Base-by-base conservation (phyloP, 2,329 filamentous ascomycete species). In the Anisogramma anomala region DNA sequence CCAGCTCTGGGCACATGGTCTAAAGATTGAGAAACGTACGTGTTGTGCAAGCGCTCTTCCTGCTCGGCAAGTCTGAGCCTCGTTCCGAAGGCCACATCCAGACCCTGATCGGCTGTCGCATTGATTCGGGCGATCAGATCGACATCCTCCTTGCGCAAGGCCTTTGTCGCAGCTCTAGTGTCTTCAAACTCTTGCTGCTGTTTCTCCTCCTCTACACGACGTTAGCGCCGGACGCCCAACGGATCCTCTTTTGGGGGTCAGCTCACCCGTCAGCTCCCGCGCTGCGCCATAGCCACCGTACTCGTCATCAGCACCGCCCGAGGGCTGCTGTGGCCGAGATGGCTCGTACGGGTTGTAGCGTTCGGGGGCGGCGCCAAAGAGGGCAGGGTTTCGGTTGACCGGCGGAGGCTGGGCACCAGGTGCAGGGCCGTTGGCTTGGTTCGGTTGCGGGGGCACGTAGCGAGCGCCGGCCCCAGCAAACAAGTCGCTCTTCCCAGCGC, bases 21-120 rank as follows among this genome's bases (percentile, higher is more conserved):
- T n/a, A n/a, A n/a, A n/a, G n/a, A n/a, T n/a, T n/a, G 5, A 1
- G n/a, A 10, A 9, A 38, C 43, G 19, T 36, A 45, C 0, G 82
- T 84, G 55, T 88, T 85, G 57, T 88, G 77, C 41, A 94, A 72
- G 13, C 81, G 73, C 56, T 94, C 85, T 45, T 82, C 82, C 59
- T 94, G 87, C 11, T 72, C 76, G 39, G 80, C 83, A 10, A 94
- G 73, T 42, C 82, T 72, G 28, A 77, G 79, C 27, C 89, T 69
- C 0, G 83, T 88, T 37, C 76, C 73, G 18, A 79, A 72, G 33
- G 82, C 84, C 27, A 74, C 79, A 51, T 84, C 77, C 53, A 85
- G 74, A 8, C 78, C 75, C 59, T 83, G 72, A 35, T 78, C 71
- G 20, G 80, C 80, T 41, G 79, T 72, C 7, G 74, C 71, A 32